Conservation (phyloP, 768 basidiomycete genomes). For the Amanita pallidorosea region DNA sequence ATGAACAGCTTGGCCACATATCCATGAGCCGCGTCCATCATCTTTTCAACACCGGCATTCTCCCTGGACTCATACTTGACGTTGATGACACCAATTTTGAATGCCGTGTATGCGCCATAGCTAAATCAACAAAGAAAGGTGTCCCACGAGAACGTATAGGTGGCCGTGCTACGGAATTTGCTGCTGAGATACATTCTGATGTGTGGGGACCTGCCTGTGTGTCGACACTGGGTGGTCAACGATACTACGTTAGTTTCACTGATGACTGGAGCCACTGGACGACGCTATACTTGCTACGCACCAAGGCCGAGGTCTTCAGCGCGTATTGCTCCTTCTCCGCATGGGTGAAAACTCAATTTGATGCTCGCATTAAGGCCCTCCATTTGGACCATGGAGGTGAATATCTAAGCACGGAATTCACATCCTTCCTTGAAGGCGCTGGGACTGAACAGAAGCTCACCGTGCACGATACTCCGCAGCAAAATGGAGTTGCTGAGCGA, state of each 20-base stretch:
- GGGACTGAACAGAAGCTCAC: no score
- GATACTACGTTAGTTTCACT: conserved; percentile 25
- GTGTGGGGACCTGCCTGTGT: conserved; percentile 35
- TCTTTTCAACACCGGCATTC: no score
- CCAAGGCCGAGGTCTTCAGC: conserved; percentile 18
- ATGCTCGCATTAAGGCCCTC: conserved; percentile 13
- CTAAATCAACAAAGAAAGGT: conserved; percentile 21
- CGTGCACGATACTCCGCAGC: no score
- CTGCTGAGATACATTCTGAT: conserved; percentile 27
- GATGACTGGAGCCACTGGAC: conserved; percentile 21
- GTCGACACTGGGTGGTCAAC: conserved; percentile 12
- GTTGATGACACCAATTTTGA: no score
- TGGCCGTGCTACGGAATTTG: conserved; percentile 17
- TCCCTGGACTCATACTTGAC: no score
- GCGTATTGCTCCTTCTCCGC: neutral
- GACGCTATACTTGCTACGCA: conserved; percentile 16
- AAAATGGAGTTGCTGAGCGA: no score
- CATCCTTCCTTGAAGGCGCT: no score
- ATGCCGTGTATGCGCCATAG: conserved; percentile 20
- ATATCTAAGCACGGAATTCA: no score
- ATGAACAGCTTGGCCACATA: no score
- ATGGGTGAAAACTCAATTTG: conserved; percentile 5
- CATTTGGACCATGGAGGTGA: no score
- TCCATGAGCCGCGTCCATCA: no score
- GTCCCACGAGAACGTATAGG: conserved; percentile 18